Conservation (phyloP, 2,329 filamentous ascomycete genomes). For the Akanthomyces lecanii region DNA sequence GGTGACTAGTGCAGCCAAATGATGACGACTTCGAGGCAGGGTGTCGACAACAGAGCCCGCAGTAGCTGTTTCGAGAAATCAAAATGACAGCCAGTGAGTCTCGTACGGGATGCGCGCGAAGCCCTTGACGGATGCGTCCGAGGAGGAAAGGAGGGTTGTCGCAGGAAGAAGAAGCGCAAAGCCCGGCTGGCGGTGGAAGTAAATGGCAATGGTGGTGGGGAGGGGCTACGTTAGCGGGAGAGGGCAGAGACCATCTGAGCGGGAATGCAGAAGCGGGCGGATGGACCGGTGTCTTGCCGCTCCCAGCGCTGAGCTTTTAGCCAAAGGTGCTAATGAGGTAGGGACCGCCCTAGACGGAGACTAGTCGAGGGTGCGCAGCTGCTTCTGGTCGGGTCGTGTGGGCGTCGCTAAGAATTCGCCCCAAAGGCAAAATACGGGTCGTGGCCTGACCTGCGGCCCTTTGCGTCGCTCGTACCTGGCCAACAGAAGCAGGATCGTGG, state of each 20-base stretch:
- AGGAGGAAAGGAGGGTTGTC: slow-evolving; percentile 20
- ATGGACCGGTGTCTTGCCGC: slow-evolving; percentile 37
- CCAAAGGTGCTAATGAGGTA: slow-evolving; percentile 17
- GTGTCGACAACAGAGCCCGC: slow-evolving; percentile 3
- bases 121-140: slow-evolving; percentile 13
- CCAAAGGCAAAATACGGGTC: slow-evolving; percentile 15
- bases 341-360: slow-evolving; percentile 13
- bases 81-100: neutral
- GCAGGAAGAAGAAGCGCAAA: slow-evolving; percentile 17
- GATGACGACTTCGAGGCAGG: neutral
- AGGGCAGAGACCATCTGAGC: slow-evolving; percentile 29
- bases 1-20: neutral
- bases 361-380: slow-evolving; percentile 3
- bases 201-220: slow-evolving; percentile 20
- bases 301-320: slow-evolving; percentile 30
- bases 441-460: slow-evolving; percentile 14
- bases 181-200: slow-evolving; percentile 15
- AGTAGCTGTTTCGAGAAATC: slow-evolving; percentile 1
- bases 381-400: neutral
- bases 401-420: slow-evolving; percentile 13
- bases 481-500: slow-evolving; percentile 10
- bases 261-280: slow-evolving; percentile 36
- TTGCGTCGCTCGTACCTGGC: slow-evolving; percentile 9
- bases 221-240: slow-evolving; percentile 20
- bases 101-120: slow-evolving; percentile 8